These are phyloP conservation scores for Tetrahymena borealis DNA, from an alignment of 73 alveolate genomes.

Conservation along the genomic window DNA sequence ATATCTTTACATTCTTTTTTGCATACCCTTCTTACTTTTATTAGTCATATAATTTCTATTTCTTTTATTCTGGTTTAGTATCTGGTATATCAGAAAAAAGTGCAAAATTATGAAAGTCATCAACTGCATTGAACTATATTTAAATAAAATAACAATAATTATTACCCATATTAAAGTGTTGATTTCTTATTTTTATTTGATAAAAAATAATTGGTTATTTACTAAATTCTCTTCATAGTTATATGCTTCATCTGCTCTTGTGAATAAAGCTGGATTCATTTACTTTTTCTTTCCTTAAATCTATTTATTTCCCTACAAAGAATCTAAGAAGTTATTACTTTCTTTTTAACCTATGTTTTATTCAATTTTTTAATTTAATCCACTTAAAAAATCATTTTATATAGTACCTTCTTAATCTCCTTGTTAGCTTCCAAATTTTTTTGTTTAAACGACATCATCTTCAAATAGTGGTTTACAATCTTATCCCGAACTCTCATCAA, in stretches of 20 bases:
- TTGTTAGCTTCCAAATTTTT: background rate
- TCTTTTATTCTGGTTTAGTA: background rate
- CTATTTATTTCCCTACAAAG: too few relatives aligned
- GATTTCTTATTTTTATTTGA: too few relatives aligned
- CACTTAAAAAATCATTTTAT: too few relatives aligned
- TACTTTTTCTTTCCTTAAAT: background rate
- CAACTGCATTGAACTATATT: background rate
- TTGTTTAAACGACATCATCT: background rate
- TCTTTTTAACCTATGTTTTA: background rate
- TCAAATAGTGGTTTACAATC: slow-evolving; percentile 4
- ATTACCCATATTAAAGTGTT: too few relatives aligned
- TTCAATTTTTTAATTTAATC: too few relatives aligned
- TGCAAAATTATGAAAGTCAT: too few relatives aligned
- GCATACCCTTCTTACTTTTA: background rate
- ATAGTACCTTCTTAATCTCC: background rate
- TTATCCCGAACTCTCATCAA: slow-evolving; percentile 13
- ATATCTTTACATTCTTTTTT: background rate
- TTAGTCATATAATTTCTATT: background rate
- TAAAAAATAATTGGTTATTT: too few relatives aligned
- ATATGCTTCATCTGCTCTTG: background rate
- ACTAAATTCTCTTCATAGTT: background rate
- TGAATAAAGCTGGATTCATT: background rate
- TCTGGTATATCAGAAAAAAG: background rate
- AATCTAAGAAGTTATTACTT: background rate
- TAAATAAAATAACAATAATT: too few relatives aligned